These are phyloP conservation scores for Ophiocordyceps camponoti-leonardi DNA, from an alignment of 2,329 filamentous ascomycete species.

Conservation along the genomic window DNA sequence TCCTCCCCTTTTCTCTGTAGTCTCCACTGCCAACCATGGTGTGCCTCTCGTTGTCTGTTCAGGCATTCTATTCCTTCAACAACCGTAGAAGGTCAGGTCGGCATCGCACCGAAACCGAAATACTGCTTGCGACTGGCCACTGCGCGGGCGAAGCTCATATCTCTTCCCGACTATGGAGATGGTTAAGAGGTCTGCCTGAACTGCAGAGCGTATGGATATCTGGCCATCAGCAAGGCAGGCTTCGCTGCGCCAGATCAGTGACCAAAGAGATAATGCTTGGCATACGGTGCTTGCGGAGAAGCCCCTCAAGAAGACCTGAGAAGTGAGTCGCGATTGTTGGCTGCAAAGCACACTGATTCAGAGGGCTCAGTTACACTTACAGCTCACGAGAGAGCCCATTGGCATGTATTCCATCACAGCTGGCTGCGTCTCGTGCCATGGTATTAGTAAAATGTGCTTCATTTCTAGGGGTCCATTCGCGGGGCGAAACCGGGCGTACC, in stretches of 20 bases:
- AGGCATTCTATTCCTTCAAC: too few species aligned
- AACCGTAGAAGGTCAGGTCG: too few species aligned
- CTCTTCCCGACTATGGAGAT: too few species aligned
- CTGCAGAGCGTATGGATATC: too few species aligned
- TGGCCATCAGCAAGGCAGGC: background rate
- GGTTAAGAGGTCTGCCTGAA: background rate
- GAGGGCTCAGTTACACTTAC: background rate
- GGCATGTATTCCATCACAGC: constrained; percentile 4
- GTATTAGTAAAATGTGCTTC: background rate
- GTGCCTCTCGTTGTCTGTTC: too few species aligned
- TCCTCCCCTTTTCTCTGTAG: too few species aligned
- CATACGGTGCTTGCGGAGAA: background rate
- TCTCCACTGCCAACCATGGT: too few species aligned
- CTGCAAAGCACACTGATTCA: background rate
- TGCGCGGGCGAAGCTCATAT: too few species aligned
- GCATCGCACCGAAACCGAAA: too few species aligned
- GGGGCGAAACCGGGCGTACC: too few species aligned
- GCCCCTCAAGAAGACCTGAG: background rate
- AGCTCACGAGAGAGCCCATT: constrained; percentile 3
- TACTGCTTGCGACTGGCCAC: too few species aligned
- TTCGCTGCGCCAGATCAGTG: background rate
- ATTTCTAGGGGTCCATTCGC: too few species aligned
- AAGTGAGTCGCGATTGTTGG: background rate
- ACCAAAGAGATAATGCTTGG: background rate
- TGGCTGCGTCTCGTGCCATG: background rate